Conservation (phyloP, 2,329 filamentous ascomycete genomes). For the Penicillium sp. region DNA sequence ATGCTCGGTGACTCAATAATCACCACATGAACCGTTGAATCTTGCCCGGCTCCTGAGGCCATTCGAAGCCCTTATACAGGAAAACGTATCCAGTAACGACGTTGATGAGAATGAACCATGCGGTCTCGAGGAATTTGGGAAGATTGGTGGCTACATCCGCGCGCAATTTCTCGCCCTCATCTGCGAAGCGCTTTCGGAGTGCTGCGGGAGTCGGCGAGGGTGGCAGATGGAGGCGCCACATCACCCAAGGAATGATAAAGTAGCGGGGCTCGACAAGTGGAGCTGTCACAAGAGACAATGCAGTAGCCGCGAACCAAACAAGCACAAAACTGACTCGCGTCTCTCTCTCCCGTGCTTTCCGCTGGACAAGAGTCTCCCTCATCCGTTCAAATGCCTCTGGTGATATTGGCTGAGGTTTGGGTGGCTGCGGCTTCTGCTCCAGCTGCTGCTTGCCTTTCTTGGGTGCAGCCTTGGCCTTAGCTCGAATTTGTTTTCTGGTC, state of each 20-base stretch:
- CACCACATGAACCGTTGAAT: constrained; percentile 62
- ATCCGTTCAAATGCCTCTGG: constrained; percentile 30
- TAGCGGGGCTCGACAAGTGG: constrained; percentile 94
- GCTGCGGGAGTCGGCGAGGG: constrained; percentile 32
- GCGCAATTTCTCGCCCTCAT: constrained; percentile 24
- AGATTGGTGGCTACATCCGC: constrained; percentile 28
- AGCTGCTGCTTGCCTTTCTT: constrained; percentile 18
- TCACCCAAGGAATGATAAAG: constrained; percentile 91
- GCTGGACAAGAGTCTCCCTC: constrained; percentile 29
- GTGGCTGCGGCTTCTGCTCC: constrained; percentile 16
- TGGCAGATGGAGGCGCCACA: constrained; percentile 82
- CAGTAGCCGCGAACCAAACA: constrained; percentile 66
- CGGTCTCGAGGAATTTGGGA: constrained; percentile 50
- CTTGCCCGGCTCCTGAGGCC: constrained; percentile 57
- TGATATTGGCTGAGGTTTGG: constrained; percentile 21
- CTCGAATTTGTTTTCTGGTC: constrained; percentile 22
- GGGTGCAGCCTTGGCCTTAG: constrained; percentile 22
- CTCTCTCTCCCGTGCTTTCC: constrained; percentile 29
- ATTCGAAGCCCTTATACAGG: constrained; percentile 55
- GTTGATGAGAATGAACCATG: constrained; percentile 58
- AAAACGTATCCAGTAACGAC: constrained; percentile 55
- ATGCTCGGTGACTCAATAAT: background rate
- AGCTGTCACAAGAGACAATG: constrained; percentile 78
- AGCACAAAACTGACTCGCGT: constrained; percentile 53
- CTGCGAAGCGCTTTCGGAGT: constrained; percentile 26